Evolutionary conservation across 352 stramenopile genomes (phyloP), one percentile per base, ranked within the genome.

Genomic region (Pythium pectinolyticum): DNA sequence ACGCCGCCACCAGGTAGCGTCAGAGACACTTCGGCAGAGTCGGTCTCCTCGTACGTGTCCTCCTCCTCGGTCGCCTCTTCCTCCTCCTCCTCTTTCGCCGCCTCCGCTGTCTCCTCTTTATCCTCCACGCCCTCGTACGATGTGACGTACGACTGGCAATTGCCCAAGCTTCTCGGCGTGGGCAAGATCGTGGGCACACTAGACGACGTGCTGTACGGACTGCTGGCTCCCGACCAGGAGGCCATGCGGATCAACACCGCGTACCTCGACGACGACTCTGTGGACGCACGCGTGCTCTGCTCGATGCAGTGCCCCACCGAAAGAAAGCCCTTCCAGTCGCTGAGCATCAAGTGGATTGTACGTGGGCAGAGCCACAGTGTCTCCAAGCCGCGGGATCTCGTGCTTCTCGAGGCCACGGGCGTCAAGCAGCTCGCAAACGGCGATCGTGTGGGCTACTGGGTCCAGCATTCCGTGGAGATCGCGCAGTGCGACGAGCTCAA

Each of bases 171-270:
- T 6, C 48, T 63, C 14, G 55, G 45, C 5, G 62, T 69, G 5
- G 62, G 62, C 12, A 64, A 49, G 20, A 48, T 69, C 31, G 55
- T 57, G 0, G 78, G 78, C 1, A 75, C 69, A 52, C 27, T 90
- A 24, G 73, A 88, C 37, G 77, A 90, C 37, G 67, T 87, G 53
- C 87, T 90, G 78, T 77, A 83, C 52, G 77, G 80, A 9, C 74
- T 88, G 35, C 43, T 70, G 3, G 67, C 76, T 4, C 79, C 84
- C 25, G 75, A 84, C 69, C 49, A 74, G 32, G 66, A 77, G 8
- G 59, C 72, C 30, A 86, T 88, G 81, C 59, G 80, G 40, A 65
- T 88, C 24, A 80, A 84, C 56, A 73, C 72, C 6, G 59, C 72
- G 5, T 86, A 80, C 58, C 75, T 77, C 14, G 63, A 78, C 24